Conservation (phyloP, 192 early-diverging fungal genomes). For the Funneliformis mosseae region DNA sequence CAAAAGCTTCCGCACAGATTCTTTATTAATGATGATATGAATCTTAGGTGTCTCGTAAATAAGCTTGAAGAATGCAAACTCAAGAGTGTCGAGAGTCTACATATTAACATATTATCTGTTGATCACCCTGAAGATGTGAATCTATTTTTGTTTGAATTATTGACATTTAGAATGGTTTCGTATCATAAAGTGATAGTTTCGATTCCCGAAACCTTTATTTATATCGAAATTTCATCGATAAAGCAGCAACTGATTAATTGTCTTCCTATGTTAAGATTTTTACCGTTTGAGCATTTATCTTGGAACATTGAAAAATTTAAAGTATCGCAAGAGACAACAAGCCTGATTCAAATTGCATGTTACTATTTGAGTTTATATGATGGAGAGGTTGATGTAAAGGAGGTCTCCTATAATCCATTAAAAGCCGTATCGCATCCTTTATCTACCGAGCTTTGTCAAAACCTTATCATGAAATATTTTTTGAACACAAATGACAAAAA, state of each 20-base stretch:
- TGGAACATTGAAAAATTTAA: conserved; percentile 27
- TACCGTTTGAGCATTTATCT: conserved; percentile 2
- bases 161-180: conserved; percentile 13
- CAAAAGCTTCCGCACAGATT: conserved; percentile 1
- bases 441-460: not conserved
- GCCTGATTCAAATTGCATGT: conserved; percentile 19
- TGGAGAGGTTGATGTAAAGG: conserved; percentile 4
- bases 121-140: not conserved
- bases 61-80: conserved; percentile 27
- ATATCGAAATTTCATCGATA: conserved; percentile 30
- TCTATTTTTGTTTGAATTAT: conserved; percentile 26
- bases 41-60: conserved; percentile 5
- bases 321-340: conserved; percentile 1
- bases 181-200: not conserved
- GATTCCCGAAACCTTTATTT: not conserved
- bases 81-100: conserved; percentile 23
- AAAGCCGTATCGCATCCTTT: not conserved
- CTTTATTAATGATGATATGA: conserved; percentile 21
- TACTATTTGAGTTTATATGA: conserved; percentile 15
- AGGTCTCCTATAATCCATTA: not conserved
- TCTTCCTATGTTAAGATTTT: not conserved
- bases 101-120: not conserved
- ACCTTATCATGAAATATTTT: conserved; percentile 9
- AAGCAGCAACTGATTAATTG: not conserved
- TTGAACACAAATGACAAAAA: not conserved